phyloP scores from a whole-genome alignment of 2,329 filamentous ascomycete species.

The Aspergillus phoenicis region DNA sequence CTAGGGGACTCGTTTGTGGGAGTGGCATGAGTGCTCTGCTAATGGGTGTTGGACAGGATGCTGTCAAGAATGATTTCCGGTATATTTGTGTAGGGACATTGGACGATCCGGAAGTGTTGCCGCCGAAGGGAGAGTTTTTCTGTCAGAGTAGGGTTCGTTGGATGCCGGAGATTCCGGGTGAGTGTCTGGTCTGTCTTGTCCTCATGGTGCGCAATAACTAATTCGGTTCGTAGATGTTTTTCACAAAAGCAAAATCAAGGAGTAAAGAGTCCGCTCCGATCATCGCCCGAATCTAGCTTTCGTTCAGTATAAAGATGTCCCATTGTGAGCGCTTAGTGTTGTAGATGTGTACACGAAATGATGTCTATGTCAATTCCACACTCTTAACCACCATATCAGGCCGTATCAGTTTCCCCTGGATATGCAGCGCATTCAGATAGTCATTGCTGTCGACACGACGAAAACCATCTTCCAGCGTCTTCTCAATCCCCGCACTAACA shows the following conservation, averaged over 20 bases:
- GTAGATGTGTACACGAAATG: not conserved
- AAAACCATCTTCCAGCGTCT: slow-evolving; percentile 37
- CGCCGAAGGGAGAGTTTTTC: slow-evolving; percentile 60
- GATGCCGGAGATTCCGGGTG: slow-evolving; percentile 55
- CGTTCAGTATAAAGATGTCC: too few species aligned
- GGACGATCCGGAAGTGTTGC: slow-evolving; percentile 52
- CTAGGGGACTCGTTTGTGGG: not conserved
- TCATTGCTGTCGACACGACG: slow-evolving; percentile 45
- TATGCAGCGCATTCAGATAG: slow-evolving; percentile 37
- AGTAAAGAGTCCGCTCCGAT: slow-evolving; percentile 30
- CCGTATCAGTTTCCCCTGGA: slow-evolving; percentile 28
- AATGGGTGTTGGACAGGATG: slow-evolving; percentile 21
- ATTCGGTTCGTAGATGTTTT: slow-evolving; percentile 41
- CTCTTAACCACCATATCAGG: slow-evolving; percentile 34
- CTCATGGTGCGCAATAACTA: not conserved
- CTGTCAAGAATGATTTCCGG: slow-evolving; percentile 37
- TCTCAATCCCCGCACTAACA: slow-evolving; percentile 46
- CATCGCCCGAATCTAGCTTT: not conserved
- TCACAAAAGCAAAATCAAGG: slow-evolving; percentile 50
- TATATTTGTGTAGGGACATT: slow-evolving; percentile 55
- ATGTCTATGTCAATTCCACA: not conserved
- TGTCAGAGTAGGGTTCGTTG: slow-evolving; percentile 51
- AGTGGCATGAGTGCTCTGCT: not conserved
- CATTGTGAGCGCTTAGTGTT: not conserved
- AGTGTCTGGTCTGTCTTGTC: slow-evolving; percentile 21